Percentiles rank a stretch among this genome's conserved stretches.
phyloP scores from a whole-genome alignment of 2,329 filamentous ascomycete species.

The Trichoderma brevicompactum region DNA sequence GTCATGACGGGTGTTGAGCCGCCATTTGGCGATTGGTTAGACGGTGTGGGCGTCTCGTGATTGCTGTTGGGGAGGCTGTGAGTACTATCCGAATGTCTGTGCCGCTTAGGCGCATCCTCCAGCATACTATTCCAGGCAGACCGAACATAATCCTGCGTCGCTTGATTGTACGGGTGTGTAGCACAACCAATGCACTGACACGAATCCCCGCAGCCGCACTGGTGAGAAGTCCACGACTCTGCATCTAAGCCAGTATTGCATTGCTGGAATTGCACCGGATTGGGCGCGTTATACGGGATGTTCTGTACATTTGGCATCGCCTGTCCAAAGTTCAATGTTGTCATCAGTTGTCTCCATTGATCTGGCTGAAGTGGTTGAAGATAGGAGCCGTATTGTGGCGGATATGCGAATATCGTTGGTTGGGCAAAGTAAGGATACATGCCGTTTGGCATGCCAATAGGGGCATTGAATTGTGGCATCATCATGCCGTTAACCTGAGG shows the following conservation, averaged over 20 bases:
- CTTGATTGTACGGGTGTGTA: conserved; percentile 69
- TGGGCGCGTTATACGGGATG: conserved; percentile 36
- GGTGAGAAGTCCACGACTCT: conserved; percentile 44
- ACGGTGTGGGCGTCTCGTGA: conserved; percentile 31
- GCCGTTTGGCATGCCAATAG: conserved; percentile 45
- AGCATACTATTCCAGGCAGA: conserved; percentile 52
- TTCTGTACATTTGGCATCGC: conserved; percentile 34
- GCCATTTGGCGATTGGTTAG: conserved; percentile 30
- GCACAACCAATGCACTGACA: conserved; percentile 72
- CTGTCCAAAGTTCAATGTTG: conserved; percentile 46
- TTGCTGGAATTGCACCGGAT: conserved; percentile 33
- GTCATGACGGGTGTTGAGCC: conserved; percentile 27
- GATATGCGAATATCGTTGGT: conserved; percentile 56
- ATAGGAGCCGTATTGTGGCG: conserved; percentile 59
- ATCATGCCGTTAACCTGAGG: conserved; percentile 39
- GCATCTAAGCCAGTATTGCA: conserved; percentile 30
- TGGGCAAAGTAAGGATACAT: conserved; percentile 50
- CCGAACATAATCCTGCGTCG: conserved; percentile 59
- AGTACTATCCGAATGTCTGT: conserved; percentile 33
- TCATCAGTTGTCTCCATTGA: conserved; percentile 56
- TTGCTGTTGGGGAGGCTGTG: conserved; percentile 36
- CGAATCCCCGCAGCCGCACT: conserved; percentile 66
- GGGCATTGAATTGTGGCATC: conserved; percentile 44
- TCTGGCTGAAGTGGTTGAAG: conserved; percentile 59
- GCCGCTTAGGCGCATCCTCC: conserved; percentile 40